Conservation (phyloP, 2,329 filamentous ascomycete genomes). For the Aureobasidium sp. region DNA sequence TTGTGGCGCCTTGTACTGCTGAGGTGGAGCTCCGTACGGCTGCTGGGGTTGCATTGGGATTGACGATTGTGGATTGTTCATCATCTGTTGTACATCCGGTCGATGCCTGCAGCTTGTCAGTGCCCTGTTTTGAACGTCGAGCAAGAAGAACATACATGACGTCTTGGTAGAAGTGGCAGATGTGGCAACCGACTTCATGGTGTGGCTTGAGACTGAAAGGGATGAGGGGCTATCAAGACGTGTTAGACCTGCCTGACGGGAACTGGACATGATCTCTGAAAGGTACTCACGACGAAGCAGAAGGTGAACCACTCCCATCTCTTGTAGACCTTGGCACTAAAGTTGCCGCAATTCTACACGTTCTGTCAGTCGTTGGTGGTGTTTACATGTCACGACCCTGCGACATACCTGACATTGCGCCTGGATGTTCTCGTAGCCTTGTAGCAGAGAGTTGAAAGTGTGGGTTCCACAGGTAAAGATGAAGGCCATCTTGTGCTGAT, state of each 20-base stretch:
- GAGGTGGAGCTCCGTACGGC: conserved; percentile 21
- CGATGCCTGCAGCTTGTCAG: conserved; percentile 17
- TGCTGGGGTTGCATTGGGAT: conserved; percentile 28
- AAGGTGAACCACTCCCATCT: conserved; percentile 57
- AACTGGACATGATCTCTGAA: not conserved
- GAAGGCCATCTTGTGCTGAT: conserved; percentile 32
- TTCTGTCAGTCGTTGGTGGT: not conserved
- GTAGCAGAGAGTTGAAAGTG: conserved; percentile 38
- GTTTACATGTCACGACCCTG: not conserved
- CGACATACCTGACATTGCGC: conserved; percentile 36
- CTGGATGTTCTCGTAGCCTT: conserved; percentile 41
- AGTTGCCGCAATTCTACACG: conserved; percentile 40
- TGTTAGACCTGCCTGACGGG: no score
- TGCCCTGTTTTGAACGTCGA: no score
- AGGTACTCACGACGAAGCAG: conserved; percentile 54
- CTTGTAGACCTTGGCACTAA: conserved; percentile 35
- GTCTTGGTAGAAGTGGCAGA: conserved; percentile 67
- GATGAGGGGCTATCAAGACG: conserved; percentile 50
- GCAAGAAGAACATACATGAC: conserved; percentile 28
- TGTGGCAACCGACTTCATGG: conserved; percentile 59
- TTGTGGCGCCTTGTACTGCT: conserved; percentile 19
- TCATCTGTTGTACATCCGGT: conserved; percentile 30
- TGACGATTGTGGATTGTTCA: conserved; percentile 19
- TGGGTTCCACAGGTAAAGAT: conserved; percentile 44
- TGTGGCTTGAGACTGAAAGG: conserved; percentile 53